Evolutionary conservation across 2,329 filamentous ascomycete genomes (phyloP).

Genomic region (Stagonosporopsis tanaceti): DNA sequence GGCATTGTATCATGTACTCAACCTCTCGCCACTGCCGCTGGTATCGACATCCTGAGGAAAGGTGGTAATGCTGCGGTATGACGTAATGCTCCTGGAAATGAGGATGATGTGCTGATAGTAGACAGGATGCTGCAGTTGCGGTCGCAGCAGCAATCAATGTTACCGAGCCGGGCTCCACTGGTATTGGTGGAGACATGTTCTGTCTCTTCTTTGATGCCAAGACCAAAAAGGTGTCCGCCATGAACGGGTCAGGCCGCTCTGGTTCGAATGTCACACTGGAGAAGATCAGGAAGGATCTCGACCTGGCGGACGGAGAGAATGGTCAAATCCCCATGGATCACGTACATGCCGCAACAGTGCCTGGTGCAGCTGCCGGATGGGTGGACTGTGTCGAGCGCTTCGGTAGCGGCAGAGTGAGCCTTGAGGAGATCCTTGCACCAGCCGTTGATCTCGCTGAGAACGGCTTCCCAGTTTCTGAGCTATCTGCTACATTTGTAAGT

Average conservation of each 20-base stretch:
- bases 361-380: conserved; percentile 93
- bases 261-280: conserved; percentile 74
- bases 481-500: conserved; percentile 73
- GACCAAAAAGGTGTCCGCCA: conserved; percentile 79
- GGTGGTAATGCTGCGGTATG: conserved; percentile 91
- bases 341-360: conserved; percentile 84
- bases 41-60: conserved; percentile 80
- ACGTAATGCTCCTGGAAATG: conserved; percentile 46
- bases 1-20: conserved; percentile 92
- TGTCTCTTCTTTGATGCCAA: conserved; percentile 89
- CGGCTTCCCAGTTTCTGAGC: conserved; percentile 87
- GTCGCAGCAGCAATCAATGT: conserved; percentile 92
- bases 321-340: conserved; percentile 75
- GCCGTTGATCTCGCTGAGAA: conserved; percentile 87
- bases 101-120: conserved; percentile 6
- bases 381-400: conserved; percentile 87
- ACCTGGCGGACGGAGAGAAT: conserved; percentile 64
- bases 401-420: conserved; percentile 81
- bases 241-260: conserved; percentile 93
- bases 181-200: conserved; percentile 97
- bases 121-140: conserved; percentile 93
- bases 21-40: conserved; percentile 86
- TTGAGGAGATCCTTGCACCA: conserved; percentile 81
- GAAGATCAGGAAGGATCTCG: conserved; percentile 73
- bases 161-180: conserved; percentile 90